Evolutionary conservation across 1,139 yeast species (phyloP).

Genomic region (Protomyces lactucae-debilis): DNA sequence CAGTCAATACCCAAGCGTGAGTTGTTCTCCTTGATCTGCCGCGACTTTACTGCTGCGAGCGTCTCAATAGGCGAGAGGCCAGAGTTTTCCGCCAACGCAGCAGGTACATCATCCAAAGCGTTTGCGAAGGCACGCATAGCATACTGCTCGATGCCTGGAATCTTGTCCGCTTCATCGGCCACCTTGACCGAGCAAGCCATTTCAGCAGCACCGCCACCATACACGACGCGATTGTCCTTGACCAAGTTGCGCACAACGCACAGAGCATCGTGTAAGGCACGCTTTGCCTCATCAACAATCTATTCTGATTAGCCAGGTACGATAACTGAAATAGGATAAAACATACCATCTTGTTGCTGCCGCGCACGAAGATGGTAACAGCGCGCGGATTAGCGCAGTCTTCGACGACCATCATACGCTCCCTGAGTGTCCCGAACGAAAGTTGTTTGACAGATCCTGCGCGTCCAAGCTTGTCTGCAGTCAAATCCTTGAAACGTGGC

Average conservation of each 20-base stretch:
- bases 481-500: conserved; percentile 90
- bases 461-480: conserved; percentile 72
- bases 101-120: conserved; percentile 87
- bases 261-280: conserved; percentile 93
- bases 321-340: background rate
- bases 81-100: conserved; percentile 93
- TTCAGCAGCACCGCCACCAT: conserved; percentile 99
- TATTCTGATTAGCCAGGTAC: background rate
- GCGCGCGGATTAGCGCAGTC: conserved; percentile 84
- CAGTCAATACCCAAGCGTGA: conserved; percentile 89
- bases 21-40: conserved; percentile 69
- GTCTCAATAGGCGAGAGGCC: conserved; percentile 93
- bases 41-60: conserved; percentile 72
- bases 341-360: conserved; percentile 78
- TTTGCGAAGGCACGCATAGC: conserved; percentile 92
- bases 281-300: conserved; percentile 89
- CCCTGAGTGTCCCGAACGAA: conserved; percentile 94
- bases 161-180: conserved; percentile 79
- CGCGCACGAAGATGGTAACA: conserved; percentile 88
- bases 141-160: conserved; percentile 83
- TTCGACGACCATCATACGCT: conserved; percentile 91
- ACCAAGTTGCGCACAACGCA: conserved; percentile 96
- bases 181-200: conserved; percentile 89
- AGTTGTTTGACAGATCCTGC: conserved; percentile 84
- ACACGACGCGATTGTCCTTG: conserved; percentile 86